Conservation (phyloP, 352 stramenopile species). For the Globisporangium abappressorium region DNA sequence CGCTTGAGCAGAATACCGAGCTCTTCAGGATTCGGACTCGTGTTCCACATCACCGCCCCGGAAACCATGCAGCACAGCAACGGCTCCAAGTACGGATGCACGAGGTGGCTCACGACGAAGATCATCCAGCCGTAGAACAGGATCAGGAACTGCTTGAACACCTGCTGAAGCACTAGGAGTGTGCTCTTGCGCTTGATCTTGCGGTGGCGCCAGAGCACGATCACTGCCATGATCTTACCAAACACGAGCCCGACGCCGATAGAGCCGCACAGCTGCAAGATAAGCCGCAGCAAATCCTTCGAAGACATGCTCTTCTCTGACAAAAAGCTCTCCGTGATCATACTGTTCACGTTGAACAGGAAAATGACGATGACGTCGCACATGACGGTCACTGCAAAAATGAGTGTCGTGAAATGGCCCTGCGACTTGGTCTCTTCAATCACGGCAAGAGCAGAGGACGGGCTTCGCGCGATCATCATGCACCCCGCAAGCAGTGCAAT, state of each 20-base stretch:
- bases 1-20: slow-evolving; percentile 48
- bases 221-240: slow-evolving; percentile 51
- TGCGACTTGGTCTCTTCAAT: slow-evolving; percentile 66
- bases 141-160: slow-evolving; percentile 57
- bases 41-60: slow-evolving; percentile 66
- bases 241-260: slow-evolving; percentile 45
- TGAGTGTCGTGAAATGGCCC: slow-evolving; percentile 65
- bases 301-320: slow-evolving; percentile 48
- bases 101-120: slow-evolving; percentile 57
- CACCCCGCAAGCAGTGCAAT: slow-evolving; percentile 61
- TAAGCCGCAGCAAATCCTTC: slow-evolving; percentile 22
- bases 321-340: slow-evolving; percentile 63
- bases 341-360: slow-evolving; percentile 71
- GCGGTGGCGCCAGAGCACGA: slow-evolving; percentile 51
- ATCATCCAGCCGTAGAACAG: slow-evolving; percentile 58
- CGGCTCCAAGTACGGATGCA: slow-evolving; percentile 62
- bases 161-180: slow-evolving; percentile 32
- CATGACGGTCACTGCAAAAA: slow-evolving; percentile 69
- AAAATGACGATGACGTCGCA: slow-evolving; percentile 71
- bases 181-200: slow-evolving; percentile 54
- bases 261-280: slow-evolving; percentile 48
- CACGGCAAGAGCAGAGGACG: slow-evolving; percentile 61
- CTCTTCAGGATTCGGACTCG: slow-evolving; percentile 49
- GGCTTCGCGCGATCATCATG: slow-evolving; percentile 72
- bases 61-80: slow-evolving; percentile 70